Evolutionary conservation across 495 filamentous ascomycete species (phyloP), one percentile per base, ranked within the genome.

Genomic region (Penicillium pulvis): DNA sequence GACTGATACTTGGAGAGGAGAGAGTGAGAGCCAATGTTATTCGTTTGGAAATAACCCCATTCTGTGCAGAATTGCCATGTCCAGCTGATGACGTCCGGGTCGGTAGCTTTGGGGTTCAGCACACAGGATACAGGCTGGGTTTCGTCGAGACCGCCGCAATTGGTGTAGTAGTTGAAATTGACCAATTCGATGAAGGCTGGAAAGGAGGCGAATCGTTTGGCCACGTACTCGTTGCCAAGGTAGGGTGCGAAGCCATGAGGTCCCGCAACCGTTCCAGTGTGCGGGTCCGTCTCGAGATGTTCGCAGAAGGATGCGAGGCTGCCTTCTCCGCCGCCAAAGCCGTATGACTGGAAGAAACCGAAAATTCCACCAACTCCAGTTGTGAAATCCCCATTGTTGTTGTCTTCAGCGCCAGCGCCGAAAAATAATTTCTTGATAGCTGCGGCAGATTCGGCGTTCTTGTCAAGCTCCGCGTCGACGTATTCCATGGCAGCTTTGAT

Each of bases 11-110:
- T 66, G 30, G 79, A 82, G 28, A 83, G 70, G 11, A 87, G 67
- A 11, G 78, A 75, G 55, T 81, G 72, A 8, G 68, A 65, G 16
- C 77, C 75, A 17, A 75, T 66, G 56, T 86, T 86, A 58, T 79
- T 76, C 58, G 73, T 75, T 60, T 85, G 83, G 60, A 79, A 80
- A 60, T 74, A 81, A 39, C 84, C 84, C 73, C 76, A 85, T 65
- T 86, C 78, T 11, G 81, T 81, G 67, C 84, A 86, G 61, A 81
- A 84, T 62, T 85, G 82, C 83, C 83, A 87, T 8, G 69, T 78
- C 84, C 84, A 87, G 51, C 73, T 71, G 51, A 85, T 78, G 9
- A 59, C 54, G 43, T 71, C 67, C 0, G 79, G 63, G 19, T 79
- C 74, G 17, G 61, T 61, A 33, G 71, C 62, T 5, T 53, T 55